phyloP scores from a whole-genome alignment of 805 yeast species.

The Candida taoyuanica region DNA sequence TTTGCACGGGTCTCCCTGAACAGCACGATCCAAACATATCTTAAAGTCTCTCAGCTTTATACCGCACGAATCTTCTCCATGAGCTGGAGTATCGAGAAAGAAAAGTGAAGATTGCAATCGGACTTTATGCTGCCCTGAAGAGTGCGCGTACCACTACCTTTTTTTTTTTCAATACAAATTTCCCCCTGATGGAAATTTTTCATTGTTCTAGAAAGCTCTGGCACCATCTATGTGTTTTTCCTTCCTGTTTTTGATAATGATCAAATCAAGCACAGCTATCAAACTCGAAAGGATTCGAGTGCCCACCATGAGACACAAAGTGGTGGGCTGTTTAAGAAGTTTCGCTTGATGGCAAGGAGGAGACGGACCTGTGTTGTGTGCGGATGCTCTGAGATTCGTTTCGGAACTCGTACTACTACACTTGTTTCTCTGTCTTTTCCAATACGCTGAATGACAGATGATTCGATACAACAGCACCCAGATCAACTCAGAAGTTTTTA shows the following conservation, averaged over 20 bases:
- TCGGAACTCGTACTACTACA: too few relatives aligned
- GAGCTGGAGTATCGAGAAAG: not conserved
- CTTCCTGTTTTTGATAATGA: not conserved
- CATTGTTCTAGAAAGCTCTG: not conserved
- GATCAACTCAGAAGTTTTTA: slow-evolving; percentile 51
- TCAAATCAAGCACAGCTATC: not conserved
- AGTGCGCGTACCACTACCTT: not conserved
- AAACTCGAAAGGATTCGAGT: slow-evolving; percentile 17
- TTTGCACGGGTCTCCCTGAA: slow-evolving; percentile 59
- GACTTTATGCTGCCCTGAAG: not conserved
- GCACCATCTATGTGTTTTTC: too few relatives aligned
- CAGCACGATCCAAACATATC: slow-evolving; percentile 72
- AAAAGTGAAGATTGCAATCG: too few relatives aligned
- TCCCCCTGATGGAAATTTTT: slow-evolving; percentile 1
- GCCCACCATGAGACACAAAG: slow-evolving; percentile 4
- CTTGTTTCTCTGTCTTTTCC: too few relatives aligned
- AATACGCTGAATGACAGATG: slow-evolving; percentile 25
- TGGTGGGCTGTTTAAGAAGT: slow-evolving; percentile 19
- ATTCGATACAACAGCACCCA: slow-evolving; percentile 62
- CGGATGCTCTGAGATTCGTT: too few relatives aligned
- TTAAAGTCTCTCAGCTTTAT: not conserved
- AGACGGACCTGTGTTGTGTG: not conserved
- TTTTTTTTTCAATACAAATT: too few relatives aligned
- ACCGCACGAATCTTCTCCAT: not conserved
- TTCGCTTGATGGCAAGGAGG: slow-evolving; percentile 6